Percentiles rank a stretch among this genome's conserved stretches.
phyloP scores from a whole-genome alignment of 139 green algal species.

The Gonium pectorale region DNA sequence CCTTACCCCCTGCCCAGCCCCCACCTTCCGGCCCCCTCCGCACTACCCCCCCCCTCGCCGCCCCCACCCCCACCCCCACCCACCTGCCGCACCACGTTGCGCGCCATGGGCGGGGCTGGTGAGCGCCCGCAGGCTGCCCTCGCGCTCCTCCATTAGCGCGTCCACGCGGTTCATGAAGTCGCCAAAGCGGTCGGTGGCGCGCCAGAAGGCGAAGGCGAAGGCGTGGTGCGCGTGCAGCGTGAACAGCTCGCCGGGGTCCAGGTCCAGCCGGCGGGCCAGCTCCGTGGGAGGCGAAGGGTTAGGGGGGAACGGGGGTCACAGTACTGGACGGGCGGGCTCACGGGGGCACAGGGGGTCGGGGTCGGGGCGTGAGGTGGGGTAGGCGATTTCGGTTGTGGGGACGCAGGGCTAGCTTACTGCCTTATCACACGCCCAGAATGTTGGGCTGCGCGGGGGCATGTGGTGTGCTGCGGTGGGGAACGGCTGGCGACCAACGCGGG shows the following conservation, averaged over 20 bases:
- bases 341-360: too few relatives aligned
- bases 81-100: constrained; percentile 12
- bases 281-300: not conserved
- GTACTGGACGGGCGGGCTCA: too few relatives aligned
- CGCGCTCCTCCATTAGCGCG: constrained; percentile 10
- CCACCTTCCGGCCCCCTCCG: not conserved
- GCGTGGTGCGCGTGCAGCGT: constrained; percentile 46
- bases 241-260: constrained; percentile 25
- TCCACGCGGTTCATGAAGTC: constrained; percentile 60
- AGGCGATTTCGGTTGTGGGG: too few relatives aligned
- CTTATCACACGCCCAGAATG: too few relatives aligned
- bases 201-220: constrained; percentile 53
- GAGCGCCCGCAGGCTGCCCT: not conserved
- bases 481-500: too few relatives aligned
- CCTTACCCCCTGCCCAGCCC: not conserved
- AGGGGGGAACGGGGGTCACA: not conserved
- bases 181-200: constrained; percentile 9
- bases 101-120: not conserved
- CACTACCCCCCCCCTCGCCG: not conserved
- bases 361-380: too few relatives aligned
- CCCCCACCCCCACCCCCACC: too few relatives aligned
- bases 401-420: too few relatives aligned
- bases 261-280: not conserved
- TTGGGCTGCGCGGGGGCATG: too few relatives aligned
- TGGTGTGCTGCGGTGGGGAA: too few relatives aligned